These are phyloP conservation scores for Fusarium luffae DNA, from an alignment of 2,329 filamentous ascomycete genomes.

Conservation along the genomic window DNA sequence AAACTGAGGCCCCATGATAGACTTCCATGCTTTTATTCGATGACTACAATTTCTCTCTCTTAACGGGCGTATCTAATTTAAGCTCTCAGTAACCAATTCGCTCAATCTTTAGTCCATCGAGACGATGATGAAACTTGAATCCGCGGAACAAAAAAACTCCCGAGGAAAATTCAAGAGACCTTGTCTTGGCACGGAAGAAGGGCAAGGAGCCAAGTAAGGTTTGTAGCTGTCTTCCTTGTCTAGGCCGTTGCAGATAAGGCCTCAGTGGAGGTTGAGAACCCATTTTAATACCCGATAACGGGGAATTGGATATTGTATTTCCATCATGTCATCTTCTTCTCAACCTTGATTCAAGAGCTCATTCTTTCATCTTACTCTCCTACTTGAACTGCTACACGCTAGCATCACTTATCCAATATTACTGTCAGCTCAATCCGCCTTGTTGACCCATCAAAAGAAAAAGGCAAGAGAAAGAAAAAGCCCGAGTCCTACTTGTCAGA, in stretches of 20 bases:
- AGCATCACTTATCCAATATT: not conserved
- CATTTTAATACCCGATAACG: conserved; percentile 24
- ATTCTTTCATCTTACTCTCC: not conserved
- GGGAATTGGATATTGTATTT: conserved; percentile 9
- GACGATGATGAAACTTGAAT: conserved; percentile 3
- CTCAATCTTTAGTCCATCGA: not conserved
- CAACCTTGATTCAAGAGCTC: not conserved
- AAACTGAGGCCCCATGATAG: conserved; percentile 1
- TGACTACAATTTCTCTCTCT: not conserved
- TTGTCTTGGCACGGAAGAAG: conserved; percentile 18
- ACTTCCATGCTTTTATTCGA: not conserved
- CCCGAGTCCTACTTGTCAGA: conserved; percentile 2
- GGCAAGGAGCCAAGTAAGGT: conserved; percentile 29
- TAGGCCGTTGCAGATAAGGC: conserved; percentile 20
- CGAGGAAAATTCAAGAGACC: conserved; percentile 10
- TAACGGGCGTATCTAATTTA: not conserved
- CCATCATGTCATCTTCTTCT: conserved; percentile 3
- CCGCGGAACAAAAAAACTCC: conserved; percentile 14
- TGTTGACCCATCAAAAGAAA: not conserved
- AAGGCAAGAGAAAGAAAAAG: not conserved
- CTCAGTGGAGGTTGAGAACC: conserved; percentile 1
- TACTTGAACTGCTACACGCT: not conserved
- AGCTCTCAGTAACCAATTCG: not conserved
- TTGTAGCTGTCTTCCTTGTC: conserved; percentile 19
- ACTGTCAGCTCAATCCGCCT: not conserved